A percentile compares a stretch with the other conserved stretches of the same genome.
These are phyloP conservation scores for Bondarzewia mesenterica DNA, from an alignment of 1,284 basidiomycete species.

Conservation along the genomic window DNA sequence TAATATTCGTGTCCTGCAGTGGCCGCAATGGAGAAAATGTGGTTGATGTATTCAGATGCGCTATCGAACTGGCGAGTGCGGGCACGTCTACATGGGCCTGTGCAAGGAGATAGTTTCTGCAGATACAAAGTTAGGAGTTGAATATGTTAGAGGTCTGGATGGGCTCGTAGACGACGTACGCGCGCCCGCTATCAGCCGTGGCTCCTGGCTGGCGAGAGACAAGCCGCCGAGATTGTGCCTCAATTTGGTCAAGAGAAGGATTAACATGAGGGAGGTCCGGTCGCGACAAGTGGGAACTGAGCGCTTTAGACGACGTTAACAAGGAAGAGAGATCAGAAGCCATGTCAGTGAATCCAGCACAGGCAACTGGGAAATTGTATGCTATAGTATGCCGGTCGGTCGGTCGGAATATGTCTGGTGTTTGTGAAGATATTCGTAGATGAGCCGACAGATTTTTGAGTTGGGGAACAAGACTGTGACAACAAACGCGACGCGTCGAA, in stretches of 20 bases:
- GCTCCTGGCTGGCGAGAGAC: slow-evolving; percentile 62
- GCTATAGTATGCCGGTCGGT: no score
- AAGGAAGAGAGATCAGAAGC: slow-evolving; percentile 60
- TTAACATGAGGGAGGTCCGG: slow-evolving; percentile 81
- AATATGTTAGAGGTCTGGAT: background rate
- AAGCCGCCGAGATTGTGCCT: slow-evolving; percentile 77
- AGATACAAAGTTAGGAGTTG: background rate
- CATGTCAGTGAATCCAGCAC: no score
- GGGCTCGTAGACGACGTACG: slow-evolving; percentile 38
- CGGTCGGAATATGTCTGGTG: no score
- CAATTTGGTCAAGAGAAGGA: slow-evolving; percentile 87
- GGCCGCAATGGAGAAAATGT: slow-evolving; percentile 87
- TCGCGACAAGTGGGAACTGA: slow-evolving; percentile 66
- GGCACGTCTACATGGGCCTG: slow-evolving; percentile 87
- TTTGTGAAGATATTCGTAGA: no score
- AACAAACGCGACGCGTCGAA: background rate
- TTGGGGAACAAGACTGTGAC: background rate
- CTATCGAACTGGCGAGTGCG: slow-evolving; percentile 70
- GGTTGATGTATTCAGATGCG: slow-evolving; percentile 74
- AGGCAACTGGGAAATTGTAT: no score
- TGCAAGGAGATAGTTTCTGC: slow-evolving; percentile 78
- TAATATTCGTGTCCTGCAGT: slow-evolving; percentile 85
- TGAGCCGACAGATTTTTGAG: background rate
- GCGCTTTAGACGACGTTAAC: slow-evolving; percentile 58
- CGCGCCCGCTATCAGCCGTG: slow-evolving; percentile 60